Base-by-base conservation (phyloP, 140 eudicot species). In the Bidens hawaiensis region DNA sequence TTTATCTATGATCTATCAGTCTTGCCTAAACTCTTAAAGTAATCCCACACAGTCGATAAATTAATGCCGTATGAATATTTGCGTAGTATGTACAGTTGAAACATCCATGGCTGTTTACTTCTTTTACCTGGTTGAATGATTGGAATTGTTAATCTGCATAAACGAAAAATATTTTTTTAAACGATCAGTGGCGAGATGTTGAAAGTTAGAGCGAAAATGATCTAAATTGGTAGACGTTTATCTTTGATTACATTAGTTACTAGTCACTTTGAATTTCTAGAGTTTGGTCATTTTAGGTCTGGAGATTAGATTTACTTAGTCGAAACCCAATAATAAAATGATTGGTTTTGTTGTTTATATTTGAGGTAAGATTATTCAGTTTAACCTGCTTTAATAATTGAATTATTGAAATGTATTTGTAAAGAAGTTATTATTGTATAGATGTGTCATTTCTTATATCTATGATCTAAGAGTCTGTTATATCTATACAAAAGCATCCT, bases 171-270 rank as follows among this genome's bases (percentile, higher is more conserved):
- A 0, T 6, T 7, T 9, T 6, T 2, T 5, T 2, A n/a, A n/a
- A n/a, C n/a, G n/a, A n/a, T n/a, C n/a, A n/a, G n/a, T n/a, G n/a
- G n/a, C n/a, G n/a, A n/a, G n/a, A n/a, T n/a, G n/a, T n/a, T n/a
- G n/a, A n/a, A n/a, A 6, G 0, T 9, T 34, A 38, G 52, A 13
- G 30, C 67, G 40, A 22, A 60, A 5, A 60, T 60, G 18, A 24
- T 22, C 21, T 12, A 60, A 64, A 46, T 64, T 13, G 2, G 4
- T 53, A 15, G 13, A 45, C n/a, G 45, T 27, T 62, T 2, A 40
- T 13, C 38, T 62, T 48, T 45, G 27, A 42, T 50, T 42, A n/a
- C n/a, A n/a, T n/a, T n/a, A n/a, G n/a, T n/a, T n/a, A 55, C 68
- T 42, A 24, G 25, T 56, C 26, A 30, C 16, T 56, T 55, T 19